Base-by-base conservation (phyloP, 129 eudicot species). In the Silybum marianum region DNA sequence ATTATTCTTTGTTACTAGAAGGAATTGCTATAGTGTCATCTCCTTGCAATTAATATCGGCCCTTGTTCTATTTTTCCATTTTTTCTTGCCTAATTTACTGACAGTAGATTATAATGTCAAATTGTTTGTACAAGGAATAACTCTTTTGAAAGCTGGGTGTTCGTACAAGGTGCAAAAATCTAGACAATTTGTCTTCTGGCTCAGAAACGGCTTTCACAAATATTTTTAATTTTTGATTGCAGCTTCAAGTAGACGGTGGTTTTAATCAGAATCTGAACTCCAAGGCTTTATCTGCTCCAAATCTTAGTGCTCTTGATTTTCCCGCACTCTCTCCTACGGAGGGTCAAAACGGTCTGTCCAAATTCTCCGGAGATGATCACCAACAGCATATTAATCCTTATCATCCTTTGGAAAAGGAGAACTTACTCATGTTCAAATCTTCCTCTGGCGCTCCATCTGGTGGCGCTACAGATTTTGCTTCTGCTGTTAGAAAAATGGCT, bases 401-500 rank as follows among this genome's bases (percentile, higher is more conserved):
- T 82, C 83, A 79, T 67, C 84, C 91, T 76, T 39, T 85, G 24
- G 89, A 84, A 58, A 90, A 93, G 78, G 93, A 86, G 2, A 32
- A 32, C 36, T n/a, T 79, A 28, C 87, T 87, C 42, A 28, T 90
- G 68, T 84, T 89, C 74, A 89, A 79, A 79, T 77, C 93, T 21
- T 80, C 87, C 42, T 78, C 92, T 10, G 86, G 88, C 2, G n/a
- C 86, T 48, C 88, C 93, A 65, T 78, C 93, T 7, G 66, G 85
- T 78, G 91, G 96, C 18, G 83, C 93, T 19, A 81, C 75, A 75
- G 96, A 93, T 87, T 93, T 93, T 89, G 93, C 96, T 82, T 89
- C 97, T n/a, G 90, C 97, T 66, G 96, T 93, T 63, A 86, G 97
- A 44, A 93, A 93, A 71, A 78, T 87, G 90, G 87, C 93, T 8